A percentile compares a stretch with the other conserved stretches of the same genome.
Conservation (phyloP, 176 grass and related monocot genomes). For the Rhynchospora breviuscula region DNA sequence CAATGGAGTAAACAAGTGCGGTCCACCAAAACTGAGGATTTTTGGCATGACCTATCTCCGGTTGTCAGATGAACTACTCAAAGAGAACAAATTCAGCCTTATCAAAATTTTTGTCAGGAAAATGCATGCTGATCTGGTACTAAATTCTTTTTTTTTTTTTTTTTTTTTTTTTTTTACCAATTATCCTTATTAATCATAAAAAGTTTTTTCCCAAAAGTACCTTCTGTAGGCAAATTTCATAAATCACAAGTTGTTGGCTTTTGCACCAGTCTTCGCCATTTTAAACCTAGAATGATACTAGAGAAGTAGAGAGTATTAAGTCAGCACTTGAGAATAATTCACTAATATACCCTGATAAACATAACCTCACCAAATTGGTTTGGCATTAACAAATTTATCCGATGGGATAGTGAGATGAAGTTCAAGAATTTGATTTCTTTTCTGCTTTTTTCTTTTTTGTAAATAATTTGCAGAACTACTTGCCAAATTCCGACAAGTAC, state of each 20-base stretch:
- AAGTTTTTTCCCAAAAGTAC: not conserved
- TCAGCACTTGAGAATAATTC: not conserved
- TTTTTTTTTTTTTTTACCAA: not conserved
- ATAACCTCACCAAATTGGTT: not conserved
- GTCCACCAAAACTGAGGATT: constrained; percentile 48
- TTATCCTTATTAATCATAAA: not conserved
- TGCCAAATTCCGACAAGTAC: constrained; percentile 40
- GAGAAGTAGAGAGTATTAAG: not conserved
- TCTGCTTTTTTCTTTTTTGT: not conserved
- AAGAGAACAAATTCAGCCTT: constrained; percentile 52
- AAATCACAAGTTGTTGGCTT: too few relatives aligned
- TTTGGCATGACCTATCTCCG: constrained; percentile 78
- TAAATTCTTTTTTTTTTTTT: not conserved
- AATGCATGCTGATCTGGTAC: constrained; percentile 94
- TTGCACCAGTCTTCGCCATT: too few relatives aligned
- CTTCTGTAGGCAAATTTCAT: too few relatives aligned
- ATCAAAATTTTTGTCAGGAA: constrained; percentile 75
- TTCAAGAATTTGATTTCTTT: not conserved
- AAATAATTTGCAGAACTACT: constrained; percentile 38
- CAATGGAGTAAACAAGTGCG: constrained; percentile 47
- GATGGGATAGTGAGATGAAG: too few relatives aligned
- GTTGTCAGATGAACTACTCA: constrained; percentile 50
- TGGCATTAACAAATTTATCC: not conserved
- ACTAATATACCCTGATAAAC: not conserved
- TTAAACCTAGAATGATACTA: not conserved